Percentiles rank a stretch among this genome's conserved stretches.
Evolutionary conservation across 164 flowering plant genomes (phyloP).

Genomic region (Warburgia ugandensis): DNA sequence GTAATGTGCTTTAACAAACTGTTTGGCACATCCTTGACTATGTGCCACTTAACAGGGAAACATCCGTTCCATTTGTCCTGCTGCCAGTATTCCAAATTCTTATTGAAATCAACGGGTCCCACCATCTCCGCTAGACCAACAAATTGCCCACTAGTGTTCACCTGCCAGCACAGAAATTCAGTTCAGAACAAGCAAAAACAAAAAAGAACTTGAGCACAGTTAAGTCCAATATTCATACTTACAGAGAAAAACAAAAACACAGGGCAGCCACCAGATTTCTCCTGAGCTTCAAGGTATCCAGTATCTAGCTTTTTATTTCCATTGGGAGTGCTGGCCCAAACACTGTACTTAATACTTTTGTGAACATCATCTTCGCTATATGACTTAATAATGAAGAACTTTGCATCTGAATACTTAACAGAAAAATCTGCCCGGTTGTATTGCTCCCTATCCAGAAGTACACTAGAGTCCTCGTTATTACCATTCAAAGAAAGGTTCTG

Average conservation of each 20-base stretch:
- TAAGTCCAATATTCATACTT: conserved; percentile 19
- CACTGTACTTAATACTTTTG: conserved; percentile 77
- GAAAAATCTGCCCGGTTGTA: conserved; percentile 65
- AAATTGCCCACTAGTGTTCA: conserved; percentile 86
- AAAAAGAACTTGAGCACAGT: no score
- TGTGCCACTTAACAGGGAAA: conserved; percentile 86
- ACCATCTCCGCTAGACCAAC: conserved; percentile 85
- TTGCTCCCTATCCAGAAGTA: conserved; percentile 38
- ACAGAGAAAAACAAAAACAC: conserved; percentile 83
- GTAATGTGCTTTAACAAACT: conserved; percentile 67
- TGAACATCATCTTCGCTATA: conserved; percentile 96
- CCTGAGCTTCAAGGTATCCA: conserved; percentile 64
- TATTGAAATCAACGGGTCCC: conserved; percentile 78
- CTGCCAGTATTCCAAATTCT: conserved; percentile 76
- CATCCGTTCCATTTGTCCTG: conserved; percentile 91
- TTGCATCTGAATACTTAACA: conserved; percentile 59
- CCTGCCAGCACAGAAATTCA: conserved; percentile 26
- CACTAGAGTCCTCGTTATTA: conserved; percentile 21
- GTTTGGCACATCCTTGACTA: conserved; percentile 85
- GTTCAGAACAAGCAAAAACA: neutral
- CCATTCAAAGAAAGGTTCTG: conserved; percentile 29
- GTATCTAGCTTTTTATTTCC: conserved; percentile 88
- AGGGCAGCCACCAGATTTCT: conserved; percentile 57
- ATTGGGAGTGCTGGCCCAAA: conserved; percentile 87
- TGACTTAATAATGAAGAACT: conserved; percentile 77